Conservation (phyloP, 2,329 filamentous ascomycete genomes). For the Nemania sp. region DNA sequence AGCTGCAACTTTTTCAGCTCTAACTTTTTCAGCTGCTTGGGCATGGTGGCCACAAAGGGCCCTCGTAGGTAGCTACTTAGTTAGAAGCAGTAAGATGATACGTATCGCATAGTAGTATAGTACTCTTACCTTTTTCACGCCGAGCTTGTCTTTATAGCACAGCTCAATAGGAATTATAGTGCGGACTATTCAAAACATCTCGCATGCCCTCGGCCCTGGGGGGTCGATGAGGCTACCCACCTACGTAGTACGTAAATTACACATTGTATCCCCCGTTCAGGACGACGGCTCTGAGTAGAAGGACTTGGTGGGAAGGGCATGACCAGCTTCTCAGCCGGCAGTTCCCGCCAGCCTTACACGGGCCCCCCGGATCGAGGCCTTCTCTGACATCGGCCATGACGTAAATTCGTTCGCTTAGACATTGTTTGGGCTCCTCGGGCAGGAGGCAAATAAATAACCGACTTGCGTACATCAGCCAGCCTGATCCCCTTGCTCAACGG, state of each 20-base stretch:
- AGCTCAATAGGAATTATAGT: not conserved
- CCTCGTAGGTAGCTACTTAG: too few relatives aligned
- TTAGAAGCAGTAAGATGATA: too few relatives aligned
- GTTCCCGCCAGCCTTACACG: slow-evolving; percentile 1
- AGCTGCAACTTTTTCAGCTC: slow-evolving; percentile 16
- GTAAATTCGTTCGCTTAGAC: not conserved
- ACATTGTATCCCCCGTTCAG: not conserved
- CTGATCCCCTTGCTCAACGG: not conserved
- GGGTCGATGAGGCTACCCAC: not conserved
- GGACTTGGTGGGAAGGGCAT: not conserved
- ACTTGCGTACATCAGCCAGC: not conserved
- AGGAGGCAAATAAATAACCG: not conserved
- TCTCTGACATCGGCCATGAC: too few relatives aligned
- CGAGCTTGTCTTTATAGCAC: not conserved
- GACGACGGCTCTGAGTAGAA: not conserved
- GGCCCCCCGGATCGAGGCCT: slow-evolving; percentile 3
- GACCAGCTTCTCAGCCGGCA: not conserved
- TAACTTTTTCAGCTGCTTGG: not conserved
- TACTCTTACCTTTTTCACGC: not conserved
- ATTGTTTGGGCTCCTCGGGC: not conserved
- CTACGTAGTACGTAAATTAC: not conserved
- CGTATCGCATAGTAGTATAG: too few relatives aligned
- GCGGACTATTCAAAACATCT: not conserved
- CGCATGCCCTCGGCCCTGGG: not conserved
- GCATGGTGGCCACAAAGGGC: slow-evolving; percentile 5